Percentiles rank a stretch among this genome's conserved stretches.
phyloP scores from a whole-genome alignment of 305 asterid species.

The Plantago lanceolata region DNA sequence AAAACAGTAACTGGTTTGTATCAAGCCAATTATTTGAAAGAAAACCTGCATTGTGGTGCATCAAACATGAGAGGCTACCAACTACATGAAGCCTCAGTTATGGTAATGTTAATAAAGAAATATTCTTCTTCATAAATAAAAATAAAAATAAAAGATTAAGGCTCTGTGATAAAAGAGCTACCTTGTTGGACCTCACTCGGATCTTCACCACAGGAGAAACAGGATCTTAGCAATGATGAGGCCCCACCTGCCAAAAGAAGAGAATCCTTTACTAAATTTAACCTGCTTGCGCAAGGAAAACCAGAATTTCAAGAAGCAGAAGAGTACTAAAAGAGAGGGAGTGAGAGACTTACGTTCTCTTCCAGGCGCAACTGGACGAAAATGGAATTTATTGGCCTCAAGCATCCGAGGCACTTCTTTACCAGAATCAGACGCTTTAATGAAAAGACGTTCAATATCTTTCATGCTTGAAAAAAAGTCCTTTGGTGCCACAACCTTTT shows the following conservation, averaged over 20 bases:
- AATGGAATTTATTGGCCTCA: conserved; percentile 92
- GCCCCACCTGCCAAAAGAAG: conserved; percentile 58
- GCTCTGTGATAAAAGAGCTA: too few species aligned
- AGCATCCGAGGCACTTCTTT: conserved; percentile 95
- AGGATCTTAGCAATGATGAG: conserved; percentile 55
- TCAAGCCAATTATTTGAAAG: background rate
- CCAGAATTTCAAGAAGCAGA: background rate
- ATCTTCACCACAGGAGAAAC: conserved; percentile 88
- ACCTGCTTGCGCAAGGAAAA: conserved; percentile 17
- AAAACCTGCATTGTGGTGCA: background rate
- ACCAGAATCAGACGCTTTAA: conserved; percentile 90
- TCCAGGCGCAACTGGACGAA: conserved; percentile 79
- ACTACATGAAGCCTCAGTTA: too few species aligned
- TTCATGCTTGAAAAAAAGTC: conserved; percentile 78
- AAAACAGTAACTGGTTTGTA: background rate
- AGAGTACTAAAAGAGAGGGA: background rate
- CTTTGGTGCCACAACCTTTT: conserved; percentile 62
- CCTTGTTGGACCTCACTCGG: conserved; percentile 84
- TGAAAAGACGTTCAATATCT: conserved; percentile 71
- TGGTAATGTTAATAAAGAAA: too few species aligned
- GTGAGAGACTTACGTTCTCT: conserved; percentile 50
- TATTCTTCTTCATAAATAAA: too few species aligned
- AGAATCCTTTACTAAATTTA: conserved; percentile 15
- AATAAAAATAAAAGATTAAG: too few species aligned
- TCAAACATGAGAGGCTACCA: too few species aligned